Base-by-base conservation (phyloP, 495 filamentous ascomycete species). In the Annulohypoxylon nitens region DNA sequence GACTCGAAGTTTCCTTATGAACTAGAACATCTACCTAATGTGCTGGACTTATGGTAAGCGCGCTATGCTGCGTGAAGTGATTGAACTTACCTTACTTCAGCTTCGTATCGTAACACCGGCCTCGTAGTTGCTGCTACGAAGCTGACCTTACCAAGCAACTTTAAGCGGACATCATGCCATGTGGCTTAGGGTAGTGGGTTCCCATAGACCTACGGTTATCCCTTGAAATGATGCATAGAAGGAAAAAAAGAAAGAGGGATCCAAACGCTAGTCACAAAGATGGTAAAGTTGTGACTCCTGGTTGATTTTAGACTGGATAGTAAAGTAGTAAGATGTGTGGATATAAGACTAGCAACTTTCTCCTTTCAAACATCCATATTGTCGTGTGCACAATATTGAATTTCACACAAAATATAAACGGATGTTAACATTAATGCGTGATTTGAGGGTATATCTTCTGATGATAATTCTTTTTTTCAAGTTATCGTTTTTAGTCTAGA, bases 1-100 rank as follows among this genome's bases (percentile, higher is more conserved):
- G 26, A 58, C 30, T 70, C 30, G 51, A 63, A 36, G 43, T 53
- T 70, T n/a, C 61, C 61, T 43, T 47, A 36, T 64, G 62, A 59
- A 34, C 30, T 68, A 67, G 59, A 20, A 61, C n/a, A 60, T 2
- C 30, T 30, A 30, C 30, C 30, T 30, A 30, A 30, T 67, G 12
- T 41, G 11, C n/a, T 34, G 36, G 33, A 62, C 57, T 58, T 54
- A 50, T 18, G 59, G 66, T n/a, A 57, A 25, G 59, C n/a, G 43
- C 66, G 57, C 57, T 26, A 36, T 54, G 30, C 12, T 37, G 30
- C 14, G 57, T 61, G 41, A 34, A 61, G 23, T 20, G 9, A 18
- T 68, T 3, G 57, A 53, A 33, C 45, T 43, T 51, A 30, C 64
- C 64, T 12, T 60, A 51, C 30, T 10, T 51, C 12, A n/a, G 12